A percentile compares a stretch with the other conserved stretches of the same genome.
phyloP scores from a whole-genome alignment of 2,329 filamentous ascomycete species.

The Plectosphaerella cucumerina region DNA sequence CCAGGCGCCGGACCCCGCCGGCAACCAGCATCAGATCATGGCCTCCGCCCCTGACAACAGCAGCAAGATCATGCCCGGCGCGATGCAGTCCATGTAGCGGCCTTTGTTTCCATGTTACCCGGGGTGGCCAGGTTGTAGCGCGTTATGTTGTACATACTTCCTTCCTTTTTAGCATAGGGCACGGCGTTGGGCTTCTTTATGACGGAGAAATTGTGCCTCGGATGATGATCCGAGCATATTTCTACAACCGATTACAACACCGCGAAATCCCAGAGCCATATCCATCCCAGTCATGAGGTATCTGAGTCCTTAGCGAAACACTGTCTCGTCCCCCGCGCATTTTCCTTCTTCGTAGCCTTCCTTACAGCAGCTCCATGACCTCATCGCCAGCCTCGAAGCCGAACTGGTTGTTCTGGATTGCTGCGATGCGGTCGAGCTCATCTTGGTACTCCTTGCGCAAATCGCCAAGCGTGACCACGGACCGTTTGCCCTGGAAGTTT shows the following conservation, averaged over 20 bases:
- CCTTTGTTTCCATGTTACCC: constrained; percentile 1
- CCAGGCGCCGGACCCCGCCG: constrained; percentile 61
- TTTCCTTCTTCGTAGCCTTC: constrained; percentile 4
- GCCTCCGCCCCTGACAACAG: constrained; percentile 43
- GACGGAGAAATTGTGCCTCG: constrained; percentile 2
- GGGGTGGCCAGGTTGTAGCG: too few relatives aligned
- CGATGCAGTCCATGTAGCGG: constrained; percentile 10
- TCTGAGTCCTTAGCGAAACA: constrained; percentile 3
- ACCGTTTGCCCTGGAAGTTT: constrained; percentile 49
- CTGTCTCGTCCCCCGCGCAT: constrained; percentile 5
- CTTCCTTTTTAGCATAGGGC: constrained; percentile 31
- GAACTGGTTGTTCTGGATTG: constrained; percentile 87
- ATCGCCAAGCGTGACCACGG: constrained; percentile 80
- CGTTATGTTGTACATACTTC: not conserved
- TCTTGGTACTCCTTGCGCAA: constrained; percentile 84
- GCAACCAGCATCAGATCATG: constrained; percentile 31
- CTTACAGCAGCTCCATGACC: constrained; percentile 46
- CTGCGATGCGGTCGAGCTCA: constrained; percentile 82
- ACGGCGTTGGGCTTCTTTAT: constrained; percentile 28
- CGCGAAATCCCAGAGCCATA: constrained; percentile 15
- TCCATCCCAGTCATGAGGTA: constrained; percentile 12
- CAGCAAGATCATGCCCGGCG: constrained; percentile 35
- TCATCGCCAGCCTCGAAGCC: constrained; percentile 59
- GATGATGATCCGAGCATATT: not conserved
- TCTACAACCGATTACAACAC: constrained; percentile 15